Evolutionary conservation across 305 asterid genomes (phyloP), one percentile per base, ranked within the genome.

Genomic region (Striga hermonthica): DNA sequence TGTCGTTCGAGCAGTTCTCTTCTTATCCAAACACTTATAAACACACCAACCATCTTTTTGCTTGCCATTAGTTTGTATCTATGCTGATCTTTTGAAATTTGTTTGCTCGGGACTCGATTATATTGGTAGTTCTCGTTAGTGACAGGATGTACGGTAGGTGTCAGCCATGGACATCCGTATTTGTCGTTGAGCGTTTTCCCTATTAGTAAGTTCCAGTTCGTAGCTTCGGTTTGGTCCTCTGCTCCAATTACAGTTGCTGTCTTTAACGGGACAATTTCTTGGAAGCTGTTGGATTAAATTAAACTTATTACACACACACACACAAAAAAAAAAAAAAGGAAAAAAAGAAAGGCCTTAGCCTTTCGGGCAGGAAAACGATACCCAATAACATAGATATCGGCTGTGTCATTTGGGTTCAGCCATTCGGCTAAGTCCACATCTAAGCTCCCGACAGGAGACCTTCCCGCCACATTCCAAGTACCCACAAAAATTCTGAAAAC

Each of bases 21-120:
- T 73, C 85, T 84, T 78, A 86, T 83, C 98, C 98, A 91, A 6
- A 91, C 95, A 54, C 96, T 89, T n/a, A 91, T 71, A 66, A 91
- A 91, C 39, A 91, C 95, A 4, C 98, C 98, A 38, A 91, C 98
- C 98, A 89, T 89, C 81, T 86, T 91, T 85, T 85, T 91, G 92
- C 96, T 89, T 0, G 95, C 95, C 74, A 89, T 70, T 67, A 89
- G 70, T 74, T 74, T 85, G 75, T 86, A 91, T 74, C 71, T 82
- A 43, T 54, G 60, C 60, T 54, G 36, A 45, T 63, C 55, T 44
- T 59, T 14, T 7, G 16, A 10, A 38, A 12, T 38, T 70, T 48
- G 66, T 2, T 44, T 64, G 47, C 37, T 69, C 5, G 73, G 53
- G 9, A 9, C 63, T 39, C 52, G 79, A 3, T 73, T 64, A 54